Base-by-base conservation (phyloP, 495 filamentous ascomycete species). In the Aspergillus mulundensis region DNA sequence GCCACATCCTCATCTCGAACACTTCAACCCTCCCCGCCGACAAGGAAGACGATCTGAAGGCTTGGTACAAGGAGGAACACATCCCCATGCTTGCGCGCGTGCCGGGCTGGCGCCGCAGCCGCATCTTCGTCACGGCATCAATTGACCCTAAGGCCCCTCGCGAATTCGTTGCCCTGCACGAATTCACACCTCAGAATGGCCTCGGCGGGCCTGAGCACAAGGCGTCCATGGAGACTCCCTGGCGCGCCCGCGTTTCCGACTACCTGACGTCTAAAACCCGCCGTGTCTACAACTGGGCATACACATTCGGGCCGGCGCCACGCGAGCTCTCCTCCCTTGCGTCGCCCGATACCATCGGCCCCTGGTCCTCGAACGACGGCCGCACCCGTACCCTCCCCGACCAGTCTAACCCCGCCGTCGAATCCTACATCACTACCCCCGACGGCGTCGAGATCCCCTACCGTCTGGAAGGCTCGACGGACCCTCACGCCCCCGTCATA, bases 61-160 rank as follows among this genome's bases (percentile, higher is more conserved):
- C 75, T 60, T 91, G 88, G 88, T 89, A 87, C 64, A 68, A 73
- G 32, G 82, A 89, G 63, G 87, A 90, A 65, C 87, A 92, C 64
- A 75, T 87, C 44, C 75, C 79, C 16, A 81, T 89, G 80, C 66
- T 94, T 53, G 75, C 82, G 30, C 85, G 85, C 59, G 78, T 91
- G 5, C 84, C 87, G 0, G 89, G 89, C 7, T 94, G 88, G 89
- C 72, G 86, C 47, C 80, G 88, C 40, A 86, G 82, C 34, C 77
- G 88, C 20, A 67, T 84, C 25, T 87, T 86, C 63, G 74, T 79
- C 30, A 87, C 84, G 1, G 81, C 73, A 25, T 77, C 70, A 56
- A 75, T 81, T 46, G 78, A 83, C 46, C 59, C 71, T 28, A 70
- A 71, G 1, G 79, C 74, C 6, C 70, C 70, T 11, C 71, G 80